Base-by-base conservation (phyloP, 1,284 basidiomycete genomes). In the Sphaerobolus stellatus region DNA sequence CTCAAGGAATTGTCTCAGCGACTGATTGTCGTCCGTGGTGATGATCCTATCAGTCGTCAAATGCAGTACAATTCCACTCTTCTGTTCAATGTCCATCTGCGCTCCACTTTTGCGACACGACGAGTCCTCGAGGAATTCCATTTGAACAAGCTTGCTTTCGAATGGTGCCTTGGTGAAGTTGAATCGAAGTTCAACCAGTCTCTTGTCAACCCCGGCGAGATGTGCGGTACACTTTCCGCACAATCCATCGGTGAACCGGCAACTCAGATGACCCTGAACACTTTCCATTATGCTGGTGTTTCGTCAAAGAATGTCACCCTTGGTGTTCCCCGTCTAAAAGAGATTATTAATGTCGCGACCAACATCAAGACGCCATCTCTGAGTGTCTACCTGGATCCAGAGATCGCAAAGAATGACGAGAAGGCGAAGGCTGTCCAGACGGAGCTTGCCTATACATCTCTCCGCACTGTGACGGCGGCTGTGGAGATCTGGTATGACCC, bases 401-500 rank as follows among this genome's bases (percentile, higher is more conserved):
- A 87, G 28, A 82, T 90, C 50, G 85, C 90, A 36, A 74, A 74
- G 48, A 82, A 84, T 36, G 68, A 78, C 5, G 72, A 79, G 24
- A 69, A 82, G 43, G 92, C 94, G 40, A 95, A 96, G 78, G 82
- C 85, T 34, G 91, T 97, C 2, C 88, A 94, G 66, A 94, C 96
- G 59, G 92, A 96, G 64, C 80, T 99, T 31, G 92, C 94, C 0
- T 96, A 90, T 73, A 98, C 96, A 0, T 95, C 95, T 0, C 80
- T 99, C 24, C 88, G 94, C 50, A 98, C 96, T 1, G 87, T 99
- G 61, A 99, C 96, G 0, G 88, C 93, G 4, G 92, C 93, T 1
- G 94, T 98, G 25, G 95, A 99, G 71, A 98, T 99, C 62, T 96
- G 94, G 84, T 99, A 98, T 68, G 97, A 99, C 68, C 97, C 97